Conservation (phyloP, 805 yeast genomes). For the Saturnispora hagleri region DNA sequence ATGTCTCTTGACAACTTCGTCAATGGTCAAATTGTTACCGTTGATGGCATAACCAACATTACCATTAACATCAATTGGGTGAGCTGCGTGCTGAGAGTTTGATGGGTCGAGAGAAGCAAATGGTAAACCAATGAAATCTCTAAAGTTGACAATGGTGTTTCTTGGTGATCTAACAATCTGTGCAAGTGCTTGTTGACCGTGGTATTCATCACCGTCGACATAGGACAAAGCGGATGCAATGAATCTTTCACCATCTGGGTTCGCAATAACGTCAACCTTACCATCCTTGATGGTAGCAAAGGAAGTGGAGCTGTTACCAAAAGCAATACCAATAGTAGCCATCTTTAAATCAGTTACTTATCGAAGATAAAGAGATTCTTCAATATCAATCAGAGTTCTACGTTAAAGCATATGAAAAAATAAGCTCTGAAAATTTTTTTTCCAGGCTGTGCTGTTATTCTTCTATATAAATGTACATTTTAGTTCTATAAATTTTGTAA, state of each 20-base stretch:
- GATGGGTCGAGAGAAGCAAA: constrained; percentile 63
- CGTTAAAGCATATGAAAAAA: background rate
- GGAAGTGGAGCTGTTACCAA: constrained; percentile 93
- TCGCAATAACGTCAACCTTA: constrained; percentile 93
- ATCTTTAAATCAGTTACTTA: constrained; percentile 13
- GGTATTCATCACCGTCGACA: constrained; percentile 92
- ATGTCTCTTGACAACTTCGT: constrained; percentile 78
- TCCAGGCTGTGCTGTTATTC: background rate
- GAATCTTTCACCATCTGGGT: constrained; percentile 97
- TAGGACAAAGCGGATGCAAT: constrained; percentile 90
- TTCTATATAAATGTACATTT: background rate
- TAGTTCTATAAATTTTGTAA: background rate
- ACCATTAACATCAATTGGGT: constrained; percentile 56
- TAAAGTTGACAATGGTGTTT: constrained; percentile 82
- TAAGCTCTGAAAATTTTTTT: background rate
- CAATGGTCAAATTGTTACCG: constrained; percentile 55
- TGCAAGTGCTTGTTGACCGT: constrained; percentile 91
- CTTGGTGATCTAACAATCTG: constrained; percentile 85
- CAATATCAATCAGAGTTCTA: background rate
- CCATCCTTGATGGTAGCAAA: constrained; percentile 90
- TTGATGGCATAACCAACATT: constrained; percentile 57
- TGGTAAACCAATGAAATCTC: constrained; percentile 80
- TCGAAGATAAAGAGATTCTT: background rate
- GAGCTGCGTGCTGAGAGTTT: constrained; percentile 54
- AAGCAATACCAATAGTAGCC: constrained; percentile 85